Conservation (phyloP, 164 flowering plant genomes). For the Magnolia officinalis region DNA sequence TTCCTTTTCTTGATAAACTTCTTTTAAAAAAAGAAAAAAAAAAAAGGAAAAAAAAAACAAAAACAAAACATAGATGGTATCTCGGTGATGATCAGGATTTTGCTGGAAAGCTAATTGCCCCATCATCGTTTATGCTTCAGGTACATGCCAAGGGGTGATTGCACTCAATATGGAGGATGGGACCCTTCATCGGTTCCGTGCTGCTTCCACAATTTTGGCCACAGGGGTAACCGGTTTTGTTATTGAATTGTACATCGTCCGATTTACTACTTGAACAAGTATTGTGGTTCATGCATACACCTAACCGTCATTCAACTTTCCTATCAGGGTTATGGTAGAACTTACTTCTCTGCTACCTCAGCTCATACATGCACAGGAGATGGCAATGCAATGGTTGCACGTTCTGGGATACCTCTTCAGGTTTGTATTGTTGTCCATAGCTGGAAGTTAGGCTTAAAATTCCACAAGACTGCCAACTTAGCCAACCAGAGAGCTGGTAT, state of each 20-base stretch:
- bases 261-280: not conserved
- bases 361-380: constrained; percentile 99
- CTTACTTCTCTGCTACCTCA: constrained; percentile 98
- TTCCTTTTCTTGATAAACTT: too few species aligned
- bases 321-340: constrained; percentile 89
- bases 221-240: constrained; percentile 59
- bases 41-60: too few species aligned
- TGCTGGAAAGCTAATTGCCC: not conserved
- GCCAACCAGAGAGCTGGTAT: too few species aligned
- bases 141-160: constrained; percentile 93
- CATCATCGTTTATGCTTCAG: constrained; percentile 30
- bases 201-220: constrained; percentile 89
- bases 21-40: too few species aligned
- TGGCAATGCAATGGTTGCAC: constrained; percentile 99
- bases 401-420: constrained; percentile 93
- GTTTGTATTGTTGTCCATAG: constrained; percentile 27
- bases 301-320: constrained; percentile 6
- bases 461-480: too few species aligned
- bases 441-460: not conserved
- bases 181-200: constrained; percentile 84
- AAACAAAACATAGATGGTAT: not conserved
- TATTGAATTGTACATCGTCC: not conserved
- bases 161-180: constrained; percentile 99
- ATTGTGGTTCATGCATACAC: constrained; percentile 1
- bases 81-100: not conserved